Percentiles rank a stretch among this genome's conserved stretches.
phyloP scores from a whole-genome alignment of 148 eudicot species.

The Arctostaphylos glauca region DNA sequence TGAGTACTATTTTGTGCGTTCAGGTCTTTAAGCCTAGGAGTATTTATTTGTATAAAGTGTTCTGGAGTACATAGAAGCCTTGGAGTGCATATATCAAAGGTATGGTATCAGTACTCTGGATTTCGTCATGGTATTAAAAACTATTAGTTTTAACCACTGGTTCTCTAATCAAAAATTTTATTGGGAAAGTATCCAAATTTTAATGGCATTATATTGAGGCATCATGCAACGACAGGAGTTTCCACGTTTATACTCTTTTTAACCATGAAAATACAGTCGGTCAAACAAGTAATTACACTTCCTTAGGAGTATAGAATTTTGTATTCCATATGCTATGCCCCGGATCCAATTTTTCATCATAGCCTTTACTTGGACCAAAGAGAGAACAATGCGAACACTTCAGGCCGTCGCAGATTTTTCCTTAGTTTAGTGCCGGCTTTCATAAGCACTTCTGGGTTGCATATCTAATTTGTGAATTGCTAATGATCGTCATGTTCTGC shows the following conservation, averaged over 20 bases:
- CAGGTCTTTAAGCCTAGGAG: constrained; percentile 83
- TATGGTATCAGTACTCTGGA: constrained; percentile 14
- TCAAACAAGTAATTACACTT: neutral
- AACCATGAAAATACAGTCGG: neutral
- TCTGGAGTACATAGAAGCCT: constrained; percentile 98
- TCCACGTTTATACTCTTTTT: neutral
- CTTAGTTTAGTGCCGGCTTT: neutral
- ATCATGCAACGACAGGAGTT: neutral
- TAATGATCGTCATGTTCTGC: neutral
- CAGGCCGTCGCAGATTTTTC: neutral
- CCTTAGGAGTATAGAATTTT: neutral
- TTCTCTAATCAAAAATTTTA: neutral
- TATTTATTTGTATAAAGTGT: constrained; percentile 92
- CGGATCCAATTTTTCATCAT: neutral
- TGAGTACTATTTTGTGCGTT: constrained; percentile 15
- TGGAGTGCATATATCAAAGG: constrained; percentile 95
- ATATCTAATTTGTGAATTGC: neutral
- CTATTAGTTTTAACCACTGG: neutral
- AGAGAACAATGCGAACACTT: neutral
- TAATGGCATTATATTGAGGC: neutral
- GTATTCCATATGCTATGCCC: neutral
- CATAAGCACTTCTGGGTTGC: neutral
- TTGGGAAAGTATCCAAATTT: neutral
- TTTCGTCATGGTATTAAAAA: neutral
- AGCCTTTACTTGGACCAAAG: neutral